Conservation (phyloP, 257 asterid genomes). For the Primulina huaijiensis region DNA sequence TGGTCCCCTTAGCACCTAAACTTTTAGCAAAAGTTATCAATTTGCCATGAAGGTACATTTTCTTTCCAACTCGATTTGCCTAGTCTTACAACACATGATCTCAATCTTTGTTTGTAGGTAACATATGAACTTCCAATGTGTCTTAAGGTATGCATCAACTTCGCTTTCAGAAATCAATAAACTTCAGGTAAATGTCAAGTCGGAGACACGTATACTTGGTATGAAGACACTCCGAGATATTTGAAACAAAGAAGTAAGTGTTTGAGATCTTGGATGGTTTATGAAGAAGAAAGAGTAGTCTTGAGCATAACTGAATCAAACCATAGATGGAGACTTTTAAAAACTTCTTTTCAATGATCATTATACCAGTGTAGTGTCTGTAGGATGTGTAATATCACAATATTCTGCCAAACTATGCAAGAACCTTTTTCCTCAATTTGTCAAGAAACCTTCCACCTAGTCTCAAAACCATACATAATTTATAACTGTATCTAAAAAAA, state of each 20-base stretch:
- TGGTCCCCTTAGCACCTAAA: slow-evolving; percentile 8
- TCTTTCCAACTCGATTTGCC: background rate
- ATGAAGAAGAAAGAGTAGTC: background rate
- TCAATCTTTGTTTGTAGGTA: background rate
- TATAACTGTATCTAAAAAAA: slow-evolving; percentile 3
- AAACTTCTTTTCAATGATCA: slow-evolving; percentile 11
- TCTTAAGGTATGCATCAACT: slow-evolving; percentile 1
- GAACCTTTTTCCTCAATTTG: slow-evolving; percentile 6
- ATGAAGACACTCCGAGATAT: background rate
- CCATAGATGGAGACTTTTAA: background rate
- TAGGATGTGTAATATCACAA: slow-evolving; percentile 5
- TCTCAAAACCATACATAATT: background rate
- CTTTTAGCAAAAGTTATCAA: background rate
- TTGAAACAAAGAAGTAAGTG: background rate
- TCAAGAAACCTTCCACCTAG: slow-evolving; percentile 1
- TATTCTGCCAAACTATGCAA: slow-evolving; percentile 8
- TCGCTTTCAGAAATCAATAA: background rate
- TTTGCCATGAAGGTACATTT: background rate
- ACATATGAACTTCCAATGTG: background rate
- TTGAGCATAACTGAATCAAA: slow-evolving; percentile 1
- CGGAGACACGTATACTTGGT: background rate
- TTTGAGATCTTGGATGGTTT: no score
- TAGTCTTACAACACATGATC: background rate
- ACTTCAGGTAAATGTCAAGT: background rate
- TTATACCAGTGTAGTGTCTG: background rate